These are phyloP conservation scores for Fraxinus cuspidata DNA, from an alignment of 257 asterid species.

Conservation along the genomic window DNA sequence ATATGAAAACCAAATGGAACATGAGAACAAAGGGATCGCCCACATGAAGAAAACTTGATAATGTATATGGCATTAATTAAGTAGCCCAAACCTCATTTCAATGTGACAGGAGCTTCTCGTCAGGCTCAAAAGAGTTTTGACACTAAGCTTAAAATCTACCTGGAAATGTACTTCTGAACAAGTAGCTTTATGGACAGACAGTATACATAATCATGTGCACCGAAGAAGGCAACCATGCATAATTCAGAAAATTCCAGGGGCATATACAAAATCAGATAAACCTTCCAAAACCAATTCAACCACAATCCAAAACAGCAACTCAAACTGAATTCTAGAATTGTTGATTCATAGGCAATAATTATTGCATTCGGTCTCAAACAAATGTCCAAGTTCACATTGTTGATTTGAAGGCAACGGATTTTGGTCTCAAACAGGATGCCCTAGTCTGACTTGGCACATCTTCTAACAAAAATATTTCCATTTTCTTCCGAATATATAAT, in stretches of 20 bases:
- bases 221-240: too few species aligned
- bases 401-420: background rate
- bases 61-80: background rate
- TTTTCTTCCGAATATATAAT: background rate
- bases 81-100: background rate
- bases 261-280: too few species aligned
- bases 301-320: too few species aligned
- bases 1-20: background rate
- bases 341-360: too few species aligned
- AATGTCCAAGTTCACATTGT: background rate
- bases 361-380: too few species aligned
- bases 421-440: background rate
- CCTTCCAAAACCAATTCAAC: too few species aligned
- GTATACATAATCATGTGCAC: too few species aligned
- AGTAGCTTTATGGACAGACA: too few species aligned
- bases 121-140: background rate
- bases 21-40: background rate
- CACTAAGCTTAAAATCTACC: background rate
- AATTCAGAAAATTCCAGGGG: too few species aligned
- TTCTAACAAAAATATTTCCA: background rate
- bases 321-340: too few species aligned
- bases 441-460: background rate
- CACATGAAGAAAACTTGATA: background rate
- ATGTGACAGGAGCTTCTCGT: too few species aligned
- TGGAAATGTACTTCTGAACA: too few species aligned